Base-by-base conservation (phyloP, 495 filamentous ascomycete genomes). In the Daldinia vernicosa region DNA sequence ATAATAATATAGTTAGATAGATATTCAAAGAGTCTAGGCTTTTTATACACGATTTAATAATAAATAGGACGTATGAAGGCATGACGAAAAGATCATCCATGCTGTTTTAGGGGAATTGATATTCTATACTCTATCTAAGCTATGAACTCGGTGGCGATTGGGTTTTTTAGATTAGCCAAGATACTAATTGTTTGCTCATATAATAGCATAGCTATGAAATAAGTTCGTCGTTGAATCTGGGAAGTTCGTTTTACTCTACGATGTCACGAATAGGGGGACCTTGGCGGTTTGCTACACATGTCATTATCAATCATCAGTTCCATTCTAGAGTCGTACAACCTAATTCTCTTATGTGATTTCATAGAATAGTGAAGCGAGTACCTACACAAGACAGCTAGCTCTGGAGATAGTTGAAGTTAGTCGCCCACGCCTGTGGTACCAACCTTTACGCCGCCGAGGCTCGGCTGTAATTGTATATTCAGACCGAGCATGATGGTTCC, bases 401-500 rank as follows among this genome's bases (percentile, higher is more conserved):
- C n/a, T 22, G 60, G 54, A 22, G 30, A 27, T 32, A 54, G 24
- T 60, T 35, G 24, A 30, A 43, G 45, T 51, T 53, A n/a, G 17
- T 5, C 11, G 32, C 8, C 11, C 40, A 37, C 51, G 55, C 33
- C 47, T 39, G 66, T 61, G 57, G 28, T 40, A 62, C 66, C 39
- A 61, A 37, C 52, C 50, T 58, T 28, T 35, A 56, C 66, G 39
- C 50, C 40, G 37, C 66, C 43, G 40, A 62, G 58, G 32, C 52
- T 69, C 59, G 33, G 30, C 24, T 33, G 57, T 52, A 27, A 55
- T 35, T 53, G 4, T 12, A 35, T 47, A 14, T 52, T 28, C 19
- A 50, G 30, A n/a, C 32, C 24, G 66, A 58, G 40, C 51, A 39
- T 24, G 12, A 60, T 60, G 47, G 67, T 60, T 59, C 61, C 60